Conservation (phyloP, 768 basidiomycete genomes). For the Suillus bovinus region DNA sequence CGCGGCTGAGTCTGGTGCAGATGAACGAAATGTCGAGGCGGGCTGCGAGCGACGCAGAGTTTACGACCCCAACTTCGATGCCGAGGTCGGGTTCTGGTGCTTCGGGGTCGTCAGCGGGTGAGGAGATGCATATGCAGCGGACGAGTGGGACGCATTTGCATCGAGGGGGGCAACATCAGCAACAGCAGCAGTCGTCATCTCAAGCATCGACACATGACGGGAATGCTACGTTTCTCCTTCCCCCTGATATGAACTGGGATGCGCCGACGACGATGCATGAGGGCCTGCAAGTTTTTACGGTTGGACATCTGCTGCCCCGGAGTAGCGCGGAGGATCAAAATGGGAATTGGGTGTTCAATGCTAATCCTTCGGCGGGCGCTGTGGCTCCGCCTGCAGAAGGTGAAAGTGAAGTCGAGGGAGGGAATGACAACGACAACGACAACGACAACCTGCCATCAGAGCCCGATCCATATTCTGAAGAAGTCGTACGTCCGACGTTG, state of each 20-base stretch:
- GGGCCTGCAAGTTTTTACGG: slow-evolving; percentile 78
- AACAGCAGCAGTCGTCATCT: slow-evolving; percentile 14
- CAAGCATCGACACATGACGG: slow-evolving; percentile 25
- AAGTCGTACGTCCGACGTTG: slow-evolving; percentile 42
- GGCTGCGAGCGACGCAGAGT: slow-evolving; percentile 42
- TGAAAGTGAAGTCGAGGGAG: slow-evolving; percentile 21
- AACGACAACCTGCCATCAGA: slow-evolving; percentile 19
- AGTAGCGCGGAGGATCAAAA: slow-evolving; percentile 49
- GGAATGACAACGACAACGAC: slow-evolving; percentile 21
- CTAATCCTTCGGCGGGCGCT: slow-evolving; percentile 16
- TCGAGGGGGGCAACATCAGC: slow-evolving; percentile 16
- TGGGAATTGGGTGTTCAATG: slow-evolving; percentile 64
- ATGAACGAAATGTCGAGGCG: slow-evolving; percentile 79
- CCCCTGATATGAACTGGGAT: slow-evolving; percentile 26
- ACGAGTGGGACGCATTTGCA: slow-evolving; percentile 19
- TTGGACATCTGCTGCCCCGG: slow-evolving; percentile 73
- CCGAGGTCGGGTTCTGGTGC: slow-evolving; percentile 12
- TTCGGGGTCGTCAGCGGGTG: slow-evolving; percentile 41
- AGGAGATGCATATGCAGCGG: slow-evolving; percentile 48
- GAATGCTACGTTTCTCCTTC: slow-evolving; percentile 30
- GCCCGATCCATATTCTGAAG: slow-evolving; percentile 34
- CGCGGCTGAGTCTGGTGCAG: slow-evolving; percentile 68
- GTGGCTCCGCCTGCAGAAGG: slow-evolving; percentile 19
- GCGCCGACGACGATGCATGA: slow-evolving; percentile 44
- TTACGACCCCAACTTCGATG: slow-evolving; percentile 21